Conservation (phyloP, 192 early-diverging fungal genomes). For the Linnemannia zychae region DNA sequence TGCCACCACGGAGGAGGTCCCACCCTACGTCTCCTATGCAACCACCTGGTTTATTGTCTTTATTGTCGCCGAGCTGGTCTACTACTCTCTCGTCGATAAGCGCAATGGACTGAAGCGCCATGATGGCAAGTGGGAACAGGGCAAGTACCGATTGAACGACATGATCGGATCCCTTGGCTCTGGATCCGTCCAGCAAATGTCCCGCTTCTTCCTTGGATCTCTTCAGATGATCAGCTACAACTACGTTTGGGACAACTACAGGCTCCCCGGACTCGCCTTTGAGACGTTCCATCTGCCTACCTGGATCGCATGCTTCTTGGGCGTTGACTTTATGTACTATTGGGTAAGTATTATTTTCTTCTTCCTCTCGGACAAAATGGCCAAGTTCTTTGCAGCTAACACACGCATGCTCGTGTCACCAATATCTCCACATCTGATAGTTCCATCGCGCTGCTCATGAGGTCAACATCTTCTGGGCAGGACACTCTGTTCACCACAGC, state of each 20-base stretch:
- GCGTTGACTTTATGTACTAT: constrained; percentile 52
- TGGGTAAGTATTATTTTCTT: constrained; percentile 32
- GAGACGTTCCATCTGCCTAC: constrained; percentile 57
- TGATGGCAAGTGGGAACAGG: constrained; percentile 54
- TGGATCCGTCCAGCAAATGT: constrained; percentile 68
- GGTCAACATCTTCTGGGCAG: constrained; percentile 71
- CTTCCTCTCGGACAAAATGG: not conserved
- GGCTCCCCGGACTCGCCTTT: constrained; percentile 51
- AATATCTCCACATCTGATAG: constrained; percentile 21
- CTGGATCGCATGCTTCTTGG: constrained; percentile 70
- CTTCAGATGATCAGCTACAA: constrained; percentile 62
- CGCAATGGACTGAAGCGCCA: constrained; percentile 45
- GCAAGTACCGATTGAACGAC: constrained; percentile 67
- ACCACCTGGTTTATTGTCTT: constrained; percentile 66
- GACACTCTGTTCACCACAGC: constrained; percentile 61
- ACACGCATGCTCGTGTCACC: not conserved
- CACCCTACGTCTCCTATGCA: constrained; percentile 66
- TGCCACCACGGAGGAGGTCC: constrained; percentile 56
- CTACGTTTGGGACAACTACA: constrained; percentile 66
- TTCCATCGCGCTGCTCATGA: constrained; percentile 73
- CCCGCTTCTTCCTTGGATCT: constrained; percentile 60
- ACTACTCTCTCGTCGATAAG: constrained; percentile 41
- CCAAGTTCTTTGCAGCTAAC: not conserved
- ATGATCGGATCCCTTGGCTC: constrained; percentile 64
- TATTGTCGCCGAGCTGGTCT: constrained; percentile 56